phyloP scores from a whole-genome alignment of 2,329 filamentous ascomycete genomes.

The Pseudomassariella vexata region DNA sequence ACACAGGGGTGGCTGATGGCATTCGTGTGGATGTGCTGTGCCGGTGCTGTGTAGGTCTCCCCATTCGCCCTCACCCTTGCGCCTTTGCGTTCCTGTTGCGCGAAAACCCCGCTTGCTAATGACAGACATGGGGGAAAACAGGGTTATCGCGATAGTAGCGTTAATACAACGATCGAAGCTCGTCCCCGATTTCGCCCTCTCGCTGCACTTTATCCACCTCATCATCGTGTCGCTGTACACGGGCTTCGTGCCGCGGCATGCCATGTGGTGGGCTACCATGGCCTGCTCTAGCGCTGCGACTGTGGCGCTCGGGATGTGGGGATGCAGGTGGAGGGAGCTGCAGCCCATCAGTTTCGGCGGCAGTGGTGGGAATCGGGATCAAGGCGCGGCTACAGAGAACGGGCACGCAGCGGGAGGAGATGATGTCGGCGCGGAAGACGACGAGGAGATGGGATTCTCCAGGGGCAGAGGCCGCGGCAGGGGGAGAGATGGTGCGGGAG shows the following conservation, averaged over 20 bases:
- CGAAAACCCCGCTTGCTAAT: not conserved
- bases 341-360: slow-evolving; percentile 83
- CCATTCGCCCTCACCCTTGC: too few relatives aligned
- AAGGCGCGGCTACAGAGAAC: slow-evolving; percentile 28
- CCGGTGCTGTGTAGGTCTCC: slow-evolving; percentile 48
- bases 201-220: slow-evolving; percentile 79
- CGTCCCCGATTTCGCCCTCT: slow-evolving; percentile 89
- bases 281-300: slow-evolving; percentile 36
- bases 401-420: slow-evolving; percentile 13
- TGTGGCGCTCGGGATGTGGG: slow-evolving; percentile 73
- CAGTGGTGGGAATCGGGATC: slow-evolving; percentile 23
- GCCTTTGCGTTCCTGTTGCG: too few relatives aligned
- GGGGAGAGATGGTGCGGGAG: slow-evolving; percentile 48
- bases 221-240: slow-evolving; percentile 74
- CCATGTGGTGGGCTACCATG: slow-evolving; percentile 79
- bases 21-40: slow-evolving; percentile 49
- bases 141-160: slow-evolving; percentile 75
- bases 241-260: slow-evolving; percentile 65
- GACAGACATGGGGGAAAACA: slow-evolving; percentile 31
- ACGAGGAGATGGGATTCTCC: slow-evolving; percentile 45
- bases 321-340: slow-evolving; percentile 84
- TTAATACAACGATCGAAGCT: slow-evolving; percentile 87
- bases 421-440: slow-evolving; percentile 19
- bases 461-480: slow-evolving; percentile 46
- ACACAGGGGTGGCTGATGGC: slow-evolving; percentile 56